A percentile compares a stretch with the other conserved stretches of the same genome.
Conservation (phyloP, 441 rosid genomes). For the Theobroma grandiflorum region DNA sequence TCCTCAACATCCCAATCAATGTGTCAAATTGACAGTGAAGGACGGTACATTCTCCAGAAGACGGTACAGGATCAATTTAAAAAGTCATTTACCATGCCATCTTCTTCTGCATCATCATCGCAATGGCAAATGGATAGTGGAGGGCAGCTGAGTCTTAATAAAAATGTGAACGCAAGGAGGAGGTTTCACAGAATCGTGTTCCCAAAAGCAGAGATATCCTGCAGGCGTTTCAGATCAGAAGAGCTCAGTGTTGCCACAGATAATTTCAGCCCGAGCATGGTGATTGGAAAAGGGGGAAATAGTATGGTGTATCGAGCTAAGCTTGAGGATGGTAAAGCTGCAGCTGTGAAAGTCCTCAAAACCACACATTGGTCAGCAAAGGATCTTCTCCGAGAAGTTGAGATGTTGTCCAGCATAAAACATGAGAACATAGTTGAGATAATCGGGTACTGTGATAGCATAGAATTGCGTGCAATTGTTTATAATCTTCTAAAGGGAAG, state of each 20-base stretch:
- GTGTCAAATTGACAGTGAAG: constrained; percentile 16
- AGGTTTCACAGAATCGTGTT: constrained; percentile 23
- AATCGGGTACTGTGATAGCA: constrained; percentile 38
- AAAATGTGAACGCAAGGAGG: constrained; percentile 16
- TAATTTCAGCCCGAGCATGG: constrained; percentile 39
- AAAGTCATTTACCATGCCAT: constrained; percentile 34
- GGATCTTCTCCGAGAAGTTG: constrained; percentile 47
- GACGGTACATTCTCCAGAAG: constrained; percentile 17
- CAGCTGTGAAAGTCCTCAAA: constrained; percentile 49
- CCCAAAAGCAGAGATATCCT: constrained; percentile 17
- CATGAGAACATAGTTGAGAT: constrained; percentile 45
- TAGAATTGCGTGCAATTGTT: constrained; percentile 42
- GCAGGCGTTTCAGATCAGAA: constrained; percentile 33
- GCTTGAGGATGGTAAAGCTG: constrained; percentile 37
- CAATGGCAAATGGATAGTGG: not conserved
- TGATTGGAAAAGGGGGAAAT: constrained; percentile 47
- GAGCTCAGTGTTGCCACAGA: constrained; percentile 39
- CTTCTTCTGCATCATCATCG: constrained; percentile 29
- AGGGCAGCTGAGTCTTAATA: not conserved
- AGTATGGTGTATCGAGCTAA: constrained; percentile 38
- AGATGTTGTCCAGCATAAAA: constrained; percentile 33
- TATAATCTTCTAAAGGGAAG: constrained; percentile 42
- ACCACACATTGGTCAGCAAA: constrained; percentile 25
- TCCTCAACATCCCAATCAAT: constrained; percentile 17
- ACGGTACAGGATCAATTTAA: constrained; percentile 16